A percentile compares a stretch with the other conserved stretches of the same genome.
phyloP scores from a whole-genome alignment of 1,139 yeast species.

The Yamadazyma triangularis region DNA sequence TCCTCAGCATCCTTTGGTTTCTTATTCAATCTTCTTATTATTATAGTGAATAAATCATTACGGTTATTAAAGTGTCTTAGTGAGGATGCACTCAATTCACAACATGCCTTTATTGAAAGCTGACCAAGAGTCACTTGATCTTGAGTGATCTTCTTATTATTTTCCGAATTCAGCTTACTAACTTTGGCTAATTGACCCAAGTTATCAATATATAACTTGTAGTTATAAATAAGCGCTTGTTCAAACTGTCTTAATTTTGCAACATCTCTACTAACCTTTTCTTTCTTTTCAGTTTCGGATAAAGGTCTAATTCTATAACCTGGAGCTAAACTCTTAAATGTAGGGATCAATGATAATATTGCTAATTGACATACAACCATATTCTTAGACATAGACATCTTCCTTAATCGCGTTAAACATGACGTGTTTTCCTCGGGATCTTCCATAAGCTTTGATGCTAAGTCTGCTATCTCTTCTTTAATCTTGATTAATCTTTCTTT shows the following conservation, averaged over 20 bases:
- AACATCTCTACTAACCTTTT: conserved; percentile 79
- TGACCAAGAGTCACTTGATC: conserved; percentile 48
- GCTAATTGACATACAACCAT: conserved; percentile 71
- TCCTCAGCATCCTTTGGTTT: conserved; percentile 45
- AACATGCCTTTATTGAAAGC: conserved; percentile 71
- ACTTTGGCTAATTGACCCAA: conserved; percentile 42
- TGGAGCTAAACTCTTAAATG: conserved; percentile 82
- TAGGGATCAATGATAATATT: conserved; percentile 73
- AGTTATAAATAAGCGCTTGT: conserved; percentile 66
- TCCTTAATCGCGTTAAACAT: conserved; percentile 64
- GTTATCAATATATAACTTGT: conserved; percentile 59
- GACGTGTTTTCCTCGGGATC: conserved; percentile 85
- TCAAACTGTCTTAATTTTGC: conserved; percentile 74
- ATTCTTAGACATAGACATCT: conserved; percentile 65
- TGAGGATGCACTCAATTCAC: conserved; percentile 61
- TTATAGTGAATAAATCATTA: conserved; percentile 60
- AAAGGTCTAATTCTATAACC: conserved; percentile 82
- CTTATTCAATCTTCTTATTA: conserved; percentile 62
- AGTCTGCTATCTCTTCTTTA: conserved; percentile 79
- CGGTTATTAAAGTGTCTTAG: conserved; percentile 80
- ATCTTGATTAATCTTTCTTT: conserved; percentile 54
- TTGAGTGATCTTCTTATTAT: conserved; percentile 31
- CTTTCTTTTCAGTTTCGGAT: conserved; percentile 74
- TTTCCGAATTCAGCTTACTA: conserved; percentile 36
- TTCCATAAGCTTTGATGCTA: conserved; percentile 75